These are phyloP conservation scores for Penicillium sp. DNA, from an alignment of 2,329 filamentous ascomycete genomes.

Conservation along the genomic window DNA sequence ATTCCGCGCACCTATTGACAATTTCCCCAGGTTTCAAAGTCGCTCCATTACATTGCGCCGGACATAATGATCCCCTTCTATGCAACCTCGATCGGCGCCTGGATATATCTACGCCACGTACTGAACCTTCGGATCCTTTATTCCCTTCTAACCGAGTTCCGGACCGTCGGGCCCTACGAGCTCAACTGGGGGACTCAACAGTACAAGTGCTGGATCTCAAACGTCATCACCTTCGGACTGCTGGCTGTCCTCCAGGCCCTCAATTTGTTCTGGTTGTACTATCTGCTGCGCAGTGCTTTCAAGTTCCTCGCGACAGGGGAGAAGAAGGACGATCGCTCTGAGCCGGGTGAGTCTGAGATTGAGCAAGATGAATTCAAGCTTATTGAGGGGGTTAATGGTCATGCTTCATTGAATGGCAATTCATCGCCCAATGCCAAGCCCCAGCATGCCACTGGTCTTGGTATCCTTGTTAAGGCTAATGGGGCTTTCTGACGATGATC, in stretches of 20 bases:
- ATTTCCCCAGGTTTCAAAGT: conserved; percentile 68
- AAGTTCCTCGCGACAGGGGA: conserved; percentile 34
- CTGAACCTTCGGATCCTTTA: conserved; percentile 43
- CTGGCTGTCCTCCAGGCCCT: conserved; percentile 39
- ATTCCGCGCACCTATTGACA: not conserved
- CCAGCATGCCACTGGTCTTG: not conserved
- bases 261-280: conserved; percentile 43
- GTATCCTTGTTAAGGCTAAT: not conserved
- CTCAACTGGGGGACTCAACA: conserved; percentile 45
- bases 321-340: conserved; percentile 48
- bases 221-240: conserved; percentile 40
- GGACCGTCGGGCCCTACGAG: conserved; percentile 41
- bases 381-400: not conserved
- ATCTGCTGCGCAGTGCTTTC: conserved; percentile 37
- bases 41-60: conserved; percentile 81
- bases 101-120: conserved; percentile 85
- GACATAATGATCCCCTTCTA: conserved; percentile 75
- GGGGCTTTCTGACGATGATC: not conserved
- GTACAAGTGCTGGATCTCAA: conserved; percentile 44
- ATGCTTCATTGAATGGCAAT: not conserved
- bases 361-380: conserved; percentile 47
- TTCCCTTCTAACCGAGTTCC: conserved; percentile 41
- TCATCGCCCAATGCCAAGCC: not conserved
- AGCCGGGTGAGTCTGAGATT: conserved; percentile 42
- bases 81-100: conserved; percentile 70